Evolutionary conservation across 768 basidiomycete genomes (phyloP), one percentile per base, ranked within the genome.

Genomic region (Phlegmacium glaucopus): DNA sequence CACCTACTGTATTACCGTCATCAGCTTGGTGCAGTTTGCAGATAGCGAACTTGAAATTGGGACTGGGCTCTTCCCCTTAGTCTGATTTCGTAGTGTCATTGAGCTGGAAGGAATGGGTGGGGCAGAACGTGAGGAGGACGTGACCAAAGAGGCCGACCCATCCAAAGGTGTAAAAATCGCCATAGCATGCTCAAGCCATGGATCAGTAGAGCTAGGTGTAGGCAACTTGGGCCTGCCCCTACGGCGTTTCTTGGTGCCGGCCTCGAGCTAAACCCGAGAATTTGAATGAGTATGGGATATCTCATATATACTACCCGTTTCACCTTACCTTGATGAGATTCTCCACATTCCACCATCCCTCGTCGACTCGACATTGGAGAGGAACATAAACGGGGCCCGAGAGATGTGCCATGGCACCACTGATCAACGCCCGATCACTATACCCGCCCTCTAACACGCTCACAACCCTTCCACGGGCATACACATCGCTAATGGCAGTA

Each of bases 361-460:
- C 22, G 22, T 22, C 22, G 22, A 22, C 22, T 22, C 22, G n/a
- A 0, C 55, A 55, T 30, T 40, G 39, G 54, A 39, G 41, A 6
- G 62, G 52, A 16, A 65, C 61, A 38, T 70, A 74, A 1, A 71
- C 72, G 16, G 96, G 66, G 4, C 94, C 94, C 6, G 71, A 69
- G 2, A 95, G 63, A 61, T 93, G 88, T 0, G 92, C 88, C 78
- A 93, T 80, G 0, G 85, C 77, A 0, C 88, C 95, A 52, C 88
- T 92, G 6, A 73, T 82, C 45, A 98, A 71, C 0, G 95, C 94
- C 6, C 86, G 77, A 62, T 97, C 93, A 56, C 90, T 90, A 59
- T 97, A 97, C 1, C 94, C 95, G 1, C 95, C 95, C 68, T 99
- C 95, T 1, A 99, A 79, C 0, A 97, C 89, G 55, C 90, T 93